Evolutionary conservation across 768 basidiomycete genomes (phyloP).

Genomic region (Pisolithus marmoratus): DNA sequence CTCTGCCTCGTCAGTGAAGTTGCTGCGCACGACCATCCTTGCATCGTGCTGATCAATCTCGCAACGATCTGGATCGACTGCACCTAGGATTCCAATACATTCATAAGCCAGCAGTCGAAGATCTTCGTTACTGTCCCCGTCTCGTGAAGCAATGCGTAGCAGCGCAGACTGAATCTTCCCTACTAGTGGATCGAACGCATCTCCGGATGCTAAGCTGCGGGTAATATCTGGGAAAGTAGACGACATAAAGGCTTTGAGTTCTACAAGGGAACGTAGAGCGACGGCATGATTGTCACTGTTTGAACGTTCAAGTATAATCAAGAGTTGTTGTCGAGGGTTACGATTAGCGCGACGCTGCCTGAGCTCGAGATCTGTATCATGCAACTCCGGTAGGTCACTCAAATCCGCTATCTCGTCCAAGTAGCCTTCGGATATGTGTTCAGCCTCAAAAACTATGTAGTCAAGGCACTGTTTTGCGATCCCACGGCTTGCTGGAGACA

Average conservation of each 20-base stretch:
- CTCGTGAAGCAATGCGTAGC: constrained; percentile 66
- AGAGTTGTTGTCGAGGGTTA: constrained; percentile 50
- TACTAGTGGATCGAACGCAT: constrained; percentile 75
- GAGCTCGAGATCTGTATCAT: constrained; percentile 37
- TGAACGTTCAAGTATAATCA: constrained; percentile 66
- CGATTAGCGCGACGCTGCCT: constrained; percentile 41
- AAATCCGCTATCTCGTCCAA: constrained; percentile 81
- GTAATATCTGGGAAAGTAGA: constrained; percentile 47
- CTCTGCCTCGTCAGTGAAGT: constrained; percentile 78
- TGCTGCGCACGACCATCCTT: constrained; percentile 68
- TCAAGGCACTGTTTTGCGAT: constrained; percentile 57
- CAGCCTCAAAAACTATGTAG: constrained; percentile 64
- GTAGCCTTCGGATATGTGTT: constrained; percentile 44
- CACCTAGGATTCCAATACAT: constrained; percentile 88
- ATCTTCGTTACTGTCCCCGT: constrained; percentile 67
- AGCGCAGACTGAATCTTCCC: constrained; percentile 63
- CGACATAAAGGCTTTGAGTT: constrained; percentile 65
- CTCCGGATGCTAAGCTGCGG: constrained; percentile 66
- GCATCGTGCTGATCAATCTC: constrained; percentile 55
- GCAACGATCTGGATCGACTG: constrained; percentile 91
- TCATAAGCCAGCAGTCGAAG: constrained; percentile 74
- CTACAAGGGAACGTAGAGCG: constrained; percentile 63
- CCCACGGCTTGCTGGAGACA: constrained; percentile 46
- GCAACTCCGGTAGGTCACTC: constrained; percentile 62
- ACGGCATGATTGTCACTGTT: constrained; percentile 79